Evolutionary conservation across 2,329 filamentous ascomycete genomes (phyloP).

Genomic region (Leptographium procerum): DNA sequence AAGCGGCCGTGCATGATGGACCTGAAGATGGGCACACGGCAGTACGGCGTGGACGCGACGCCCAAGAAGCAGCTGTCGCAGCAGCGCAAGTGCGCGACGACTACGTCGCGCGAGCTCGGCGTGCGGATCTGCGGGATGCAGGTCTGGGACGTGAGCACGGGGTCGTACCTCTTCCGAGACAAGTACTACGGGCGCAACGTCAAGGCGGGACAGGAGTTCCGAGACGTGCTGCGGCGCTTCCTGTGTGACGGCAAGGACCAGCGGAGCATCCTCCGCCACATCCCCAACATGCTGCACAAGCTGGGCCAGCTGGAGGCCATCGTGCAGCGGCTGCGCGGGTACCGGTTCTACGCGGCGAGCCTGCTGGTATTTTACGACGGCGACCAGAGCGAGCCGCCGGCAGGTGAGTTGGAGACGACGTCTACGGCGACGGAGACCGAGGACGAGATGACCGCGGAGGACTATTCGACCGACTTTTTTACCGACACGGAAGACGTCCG

Average conservation of each 20-base stretch:
- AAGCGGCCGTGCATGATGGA: conserved; percentile 93
- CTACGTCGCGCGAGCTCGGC: conserved; percentile 82
- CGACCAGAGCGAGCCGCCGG: conserved; percentile 46
- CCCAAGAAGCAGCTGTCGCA: conserved; percentile 92
- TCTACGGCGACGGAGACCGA: conserved; percentile 50
- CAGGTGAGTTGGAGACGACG: no score
- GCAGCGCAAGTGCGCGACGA: conserved; percentile 80
- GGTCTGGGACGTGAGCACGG: conserved; percentile 78
- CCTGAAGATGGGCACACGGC: conserved; percentile 95
- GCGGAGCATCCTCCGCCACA: conserved; percentile 70
- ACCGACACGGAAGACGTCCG: conserved; percentile 43
- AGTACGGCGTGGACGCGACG: conserved; percentile 86
- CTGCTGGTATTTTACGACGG: conserved; percentile 94
- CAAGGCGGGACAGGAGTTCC: conserved; percentile 79
- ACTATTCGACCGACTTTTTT: conserved; percentile 47
- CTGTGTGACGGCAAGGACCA: conserved; percentile 82
- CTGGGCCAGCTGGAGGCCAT: conserved; percentile 74
- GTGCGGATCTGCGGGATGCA: conserved; percentile 93
- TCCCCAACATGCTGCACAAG: conserved; percentile 78
- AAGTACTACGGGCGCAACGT: conserved; percentile 92
- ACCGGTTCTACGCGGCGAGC: conserved; percentile 91
- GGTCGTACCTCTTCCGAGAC: conserved; percentile 90
- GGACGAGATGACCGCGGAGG: conserved; percentile 38
- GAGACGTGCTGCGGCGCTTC: conserved; percentile 77
- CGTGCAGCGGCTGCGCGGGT: conserved; percentile 66